phyloP scores from a whole-genome alignment of 257 asterid species.

The Penstemon eatonii region DNA sequence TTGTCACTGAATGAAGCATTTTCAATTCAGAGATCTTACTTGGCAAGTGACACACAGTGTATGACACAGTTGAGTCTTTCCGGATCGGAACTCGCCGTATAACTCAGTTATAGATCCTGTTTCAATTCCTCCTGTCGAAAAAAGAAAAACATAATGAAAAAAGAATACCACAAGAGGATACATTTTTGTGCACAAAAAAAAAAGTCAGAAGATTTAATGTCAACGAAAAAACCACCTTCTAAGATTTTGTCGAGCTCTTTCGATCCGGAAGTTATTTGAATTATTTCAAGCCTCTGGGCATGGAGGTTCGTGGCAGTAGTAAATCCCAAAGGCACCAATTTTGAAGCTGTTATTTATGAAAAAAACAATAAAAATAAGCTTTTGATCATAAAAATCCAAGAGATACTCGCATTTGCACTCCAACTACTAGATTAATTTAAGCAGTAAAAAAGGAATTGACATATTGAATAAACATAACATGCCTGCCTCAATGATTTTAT shows the following conservation, averaged over 20 bases:
- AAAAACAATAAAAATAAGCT: conserved; percentile 8
- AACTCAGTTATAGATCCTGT: conserved; percentile 91
- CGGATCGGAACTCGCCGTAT: conserved; percentile 91
- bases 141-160: not conserved
- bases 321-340: conserved; percentile 93
- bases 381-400: conserved; percentile 14
- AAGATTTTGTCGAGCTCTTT: conserved; percentile 90
- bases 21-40: conserved; percentile 41
- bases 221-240: conserved; percentile 55
- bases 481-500: conserved; percentile 98
- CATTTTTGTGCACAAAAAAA: not conserved
- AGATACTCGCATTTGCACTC: not conserved
- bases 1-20: not conserved
- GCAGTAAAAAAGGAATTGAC: not conserved
- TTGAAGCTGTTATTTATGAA: conserved; percentile 68
- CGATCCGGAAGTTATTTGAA: conserved; percentile 93
- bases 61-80: conserved; percentile 97
- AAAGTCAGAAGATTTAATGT: not conserved
- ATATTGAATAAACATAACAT: conserved; percentile 33
- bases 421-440: not conserved
- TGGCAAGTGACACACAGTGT: conserved; percentile 95
- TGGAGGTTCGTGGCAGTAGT: conserved; percentile 89
- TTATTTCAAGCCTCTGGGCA: conserved; percentile 93
- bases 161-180: conserved; percentile 1
- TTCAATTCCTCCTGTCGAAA: conserved; percentile 81